Evolutionary conservation across 179 eudicot genomes (phyloP).

Genomic region (Dionaea muscipula): DNA sequence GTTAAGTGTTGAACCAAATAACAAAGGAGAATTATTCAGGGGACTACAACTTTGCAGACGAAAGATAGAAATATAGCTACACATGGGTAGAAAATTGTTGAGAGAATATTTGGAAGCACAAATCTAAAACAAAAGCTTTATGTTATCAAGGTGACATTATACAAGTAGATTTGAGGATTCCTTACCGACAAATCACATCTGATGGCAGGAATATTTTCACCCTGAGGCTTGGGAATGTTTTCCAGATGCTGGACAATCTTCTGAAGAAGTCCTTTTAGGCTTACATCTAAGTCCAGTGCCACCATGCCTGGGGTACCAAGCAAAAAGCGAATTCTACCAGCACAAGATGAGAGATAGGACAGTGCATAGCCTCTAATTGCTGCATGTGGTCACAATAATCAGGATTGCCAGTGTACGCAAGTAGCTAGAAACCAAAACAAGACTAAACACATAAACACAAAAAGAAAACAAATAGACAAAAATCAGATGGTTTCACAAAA

Average conservation of each 20-base stretch:
- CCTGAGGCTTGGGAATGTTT: constrained; percentile 87
- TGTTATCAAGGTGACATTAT: too few species aligned
- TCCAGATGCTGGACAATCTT: constrained; percentile 89
- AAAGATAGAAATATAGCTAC: too few species aligned
- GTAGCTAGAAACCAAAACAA: not conserved
- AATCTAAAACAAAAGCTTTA: too few species aligned
- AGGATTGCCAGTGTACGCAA: not conserved
- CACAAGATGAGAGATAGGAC: constrained; percentile 90
- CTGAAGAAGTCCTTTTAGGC: constrained; percentile 73
- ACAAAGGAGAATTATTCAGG: too few species aligned
- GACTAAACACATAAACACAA: too few species aligned
- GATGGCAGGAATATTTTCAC: constrained; percentile 84
- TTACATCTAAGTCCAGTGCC: constrained; percentile 81
- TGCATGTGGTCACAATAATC: constrained; percentile 26
- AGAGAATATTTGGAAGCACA: too few species aligned
- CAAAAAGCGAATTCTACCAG: constrained; percentile 85
- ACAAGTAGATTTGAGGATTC: too few species aligned
- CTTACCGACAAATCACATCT: constrained; percentile 91
- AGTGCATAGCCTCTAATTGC: constrained; percentile 94
- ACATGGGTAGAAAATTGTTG: too few species aligned
- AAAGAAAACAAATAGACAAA: too few species aligned
- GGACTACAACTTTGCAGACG: too few species aligned
- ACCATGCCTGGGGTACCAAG: constrained; percentile 96
- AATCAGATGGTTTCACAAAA: too few species aligned
- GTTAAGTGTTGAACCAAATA: too few species aligned